A percentile compares a stretch with the other conserved stretches of the same genome.
Evolutionary conservation across 371 early-diverging fungal genomes (phyloP).

Genomic region (Zancudomyces culisetae): DNA sequence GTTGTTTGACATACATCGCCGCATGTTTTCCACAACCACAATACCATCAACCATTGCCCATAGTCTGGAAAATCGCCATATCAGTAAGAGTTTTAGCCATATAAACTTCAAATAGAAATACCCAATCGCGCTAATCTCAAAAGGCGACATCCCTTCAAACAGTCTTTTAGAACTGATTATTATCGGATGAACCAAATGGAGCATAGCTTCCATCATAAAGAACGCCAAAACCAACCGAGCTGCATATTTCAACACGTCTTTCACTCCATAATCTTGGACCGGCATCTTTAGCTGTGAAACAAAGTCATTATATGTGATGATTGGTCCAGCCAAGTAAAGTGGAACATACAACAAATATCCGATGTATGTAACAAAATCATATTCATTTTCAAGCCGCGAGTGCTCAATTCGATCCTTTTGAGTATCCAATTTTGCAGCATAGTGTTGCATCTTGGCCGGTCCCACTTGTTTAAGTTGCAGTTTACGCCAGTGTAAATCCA

Average conservation of each 20-base stretch:
- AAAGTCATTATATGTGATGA: constrained; percentile 84
- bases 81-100: constrained; percentile 81
- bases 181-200: constrained; percentile 64
- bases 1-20: constrained; percentile 79
- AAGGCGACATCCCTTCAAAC: constrained; percentile 49
- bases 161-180: constrained; percentile 63
- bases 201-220: constrained; percentile 61
- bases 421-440: no score
- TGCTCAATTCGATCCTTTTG: constrained; percentile 42
- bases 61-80: constrained; percentile 84
- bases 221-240: constrained; percentile 27
- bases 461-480: no score
- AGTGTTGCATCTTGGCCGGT: no score
- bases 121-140: constrained; percentile 60
- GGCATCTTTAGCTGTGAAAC: constrained; percentile 51
- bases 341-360: constrained; percentile 74
- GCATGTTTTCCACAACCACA: constrained; percentile 77
- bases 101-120: constrained; percentile 67
- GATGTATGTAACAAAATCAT: constrained; percentile 50
- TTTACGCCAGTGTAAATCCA: constrained; percentile 77
- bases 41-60: constrained; percentile 80
- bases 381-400: constrained; percentile 37
- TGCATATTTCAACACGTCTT: constrained; percentile 24
- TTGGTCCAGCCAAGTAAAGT: constrained; percentile 84
- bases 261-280: constrained; percentile 20